phyloP scores from a whole-genome alignment of 768 basidiomycete species.

The Wakefieldia striispora region DNA sequence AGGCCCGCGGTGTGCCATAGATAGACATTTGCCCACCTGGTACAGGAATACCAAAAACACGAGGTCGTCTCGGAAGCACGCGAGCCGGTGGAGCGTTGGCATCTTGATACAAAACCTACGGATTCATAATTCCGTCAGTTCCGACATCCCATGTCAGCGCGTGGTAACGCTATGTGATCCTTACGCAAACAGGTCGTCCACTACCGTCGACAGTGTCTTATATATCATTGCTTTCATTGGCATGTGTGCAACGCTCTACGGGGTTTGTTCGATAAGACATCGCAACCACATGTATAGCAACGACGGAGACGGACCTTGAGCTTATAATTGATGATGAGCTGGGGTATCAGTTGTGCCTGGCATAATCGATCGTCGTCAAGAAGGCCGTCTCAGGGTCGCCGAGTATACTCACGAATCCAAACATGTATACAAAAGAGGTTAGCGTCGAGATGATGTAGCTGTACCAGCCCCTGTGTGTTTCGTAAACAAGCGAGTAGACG shows the following conservation, averaged over 20 bases:
- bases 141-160: constrained; percentile 10
- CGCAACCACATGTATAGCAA: constrained; percentile 11
- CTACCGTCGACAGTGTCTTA: constrained; percentile 86
- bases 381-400: background rate
- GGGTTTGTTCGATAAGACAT: constrained; percentile 3
- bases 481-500: constrained; percentile 76
- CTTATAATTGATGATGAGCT: constrained; percentile 96
- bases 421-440: constrained; percentile 93
- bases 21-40: constrained; percentile 56
- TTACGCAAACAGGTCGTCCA: constrained; percentile 91
- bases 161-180: constrained; percentile 27
- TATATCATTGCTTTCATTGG: constrained; percentile 99
- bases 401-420: constrained; percentile 82
- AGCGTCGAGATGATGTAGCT: constrained; percentile 92
- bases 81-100: constrained; percentile 90
- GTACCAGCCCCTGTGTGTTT: constrained; percentile 93
- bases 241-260: constrained; percentile 93
- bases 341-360: constrained; percentile 82
- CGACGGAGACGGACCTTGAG: constrained; percentile 67
- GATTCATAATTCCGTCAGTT: constrained; percentile 12
- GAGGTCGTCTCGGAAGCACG: constrained; percentile 86
- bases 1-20: background rate
- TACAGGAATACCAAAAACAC: constrained; percentile 92
- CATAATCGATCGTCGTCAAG: constrained; percentile 15
- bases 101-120: constrained; percentile 91